Base-by-base conservation (phyloP, 352 stramenopile species). In the Plasmopara muralis region DNA sequence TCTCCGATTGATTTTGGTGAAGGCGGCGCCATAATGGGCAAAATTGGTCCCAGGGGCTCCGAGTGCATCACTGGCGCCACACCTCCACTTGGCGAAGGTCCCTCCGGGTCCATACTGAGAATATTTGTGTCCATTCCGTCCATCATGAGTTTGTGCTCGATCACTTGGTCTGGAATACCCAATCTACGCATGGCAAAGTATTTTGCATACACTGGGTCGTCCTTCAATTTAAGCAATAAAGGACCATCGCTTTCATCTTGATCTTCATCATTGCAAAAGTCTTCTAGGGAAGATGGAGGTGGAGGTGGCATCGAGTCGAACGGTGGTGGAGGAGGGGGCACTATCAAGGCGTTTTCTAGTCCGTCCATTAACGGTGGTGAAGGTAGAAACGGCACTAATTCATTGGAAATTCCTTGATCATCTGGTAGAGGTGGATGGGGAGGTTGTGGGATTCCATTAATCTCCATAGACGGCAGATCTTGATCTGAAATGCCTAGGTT, bases 161-260 rank as follows among this genome's bases (percentile, higher is more conserved):
- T 89, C 15, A 85, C 77, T 9, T 70, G 72, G 6, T 86, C 74
- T 6, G 83, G 79, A 47, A 90, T 85, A 1, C 80, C 77, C 40
- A 93, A 53, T 30, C 78, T 61, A 16, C 72, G 66, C 83, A 93
- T 93, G 5, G 77, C 89, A 57, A 93, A 93, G 54, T 89, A 93
- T 73, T 86, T 90, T 51, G 78, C 80, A 44, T 87, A 93, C 9
- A 77, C 38, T 9, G 79, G 79, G 40, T 93, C 83, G 47, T 93
- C 77, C 55, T 93, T 93, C 47, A 93, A 66, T 55, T 93, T 93
- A 43, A 93, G 66, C 39, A 90, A 52, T 8, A 66, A 29, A 38
- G 68, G 57, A 30, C 50, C 60, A 33, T 63, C 50, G 46, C 53
- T 56, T 50, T 52, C 55, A 55, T 46, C 42, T 54, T 53, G 34